Base-by-base conservation (phyloP, 371 early-diverging fungal species). In the Mortierella sp. region DNA sequence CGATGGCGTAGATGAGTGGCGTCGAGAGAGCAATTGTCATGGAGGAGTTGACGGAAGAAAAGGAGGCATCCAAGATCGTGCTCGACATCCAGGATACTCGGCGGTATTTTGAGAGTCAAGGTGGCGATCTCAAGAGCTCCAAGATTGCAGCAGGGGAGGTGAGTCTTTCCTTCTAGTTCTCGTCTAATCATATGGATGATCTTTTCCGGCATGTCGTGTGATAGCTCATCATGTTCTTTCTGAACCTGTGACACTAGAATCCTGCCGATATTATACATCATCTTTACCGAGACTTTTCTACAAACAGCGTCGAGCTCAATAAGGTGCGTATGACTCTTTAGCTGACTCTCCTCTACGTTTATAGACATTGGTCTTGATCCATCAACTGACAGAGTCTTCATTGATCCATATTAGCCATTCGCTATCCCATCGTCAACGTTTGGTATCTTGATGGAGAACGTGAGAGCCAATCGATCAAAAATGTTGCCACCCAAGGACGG, bases 61-160 rank as follows among this genome's bases (percentile, higher is more conserved):
- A 79, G 9, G 83, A 85, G 8, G 74, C 84, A 25, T 83, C 85
- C 19, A 82, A 77, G 43, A 83, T 88, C 19, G 60, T 83, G 9
- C 73, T 94, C 17, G 86, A 91, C 57, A 93, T 94, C 55, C 86
- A 89, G 54, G 93, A 94, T 78, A 85, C 90, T 48, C 71, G 85
- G 45, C 86, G 90, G 16, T 93, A 94, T 60, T 92, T 92, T 71
- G 90, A 92, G 64, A 92, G 90, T 77, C 91, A 92, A 71, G 84
- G 85, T 47, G 81, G 82, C 8, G 82, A 67, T 19, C 24, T 60
- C 44, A 63, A 57, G 49, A 71, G 69, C 43, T 65, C 66, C 40
- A 69, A 69, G 51, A 60, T 76, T 8, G 51, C 60, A 14, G 74
- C 58, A n/a, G 63, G 48, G 10, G 56, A 67, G 54, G 69, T 57